Evolutionary conservation across 306 rosid species (phyloP), one percentile per base, ranked within the genome.

Genomic region (Prunus armeniaca): DNA sequence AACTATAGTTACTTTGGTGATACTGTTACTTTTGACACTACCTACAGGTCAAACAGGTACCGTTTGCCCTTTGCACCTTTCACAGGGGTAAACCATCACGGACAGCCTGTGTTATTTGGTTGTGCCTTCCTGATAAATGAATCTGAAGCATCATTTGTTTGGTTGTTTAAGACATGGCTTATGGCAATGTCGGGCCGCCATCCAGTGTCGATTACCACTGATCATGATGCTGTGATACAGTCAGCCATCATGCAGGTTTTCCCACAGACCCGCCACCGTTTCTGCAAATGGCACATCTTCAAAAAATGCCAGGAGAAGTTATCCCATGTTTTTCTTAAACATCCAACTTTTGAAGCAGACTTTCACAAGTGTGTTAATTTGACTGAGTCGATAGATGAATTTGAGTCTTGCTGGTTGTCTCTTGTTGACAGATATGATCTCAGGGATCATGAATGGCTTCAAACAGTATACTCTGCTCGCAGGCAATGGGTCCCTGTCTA

Each of bases 211-310:
- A 92, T 95, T 61, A 95, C 98, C 32, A 95, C 98, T 12, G 98
- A 95, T 77, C 91, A 90, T 76, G 98, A 95, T 86, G 81, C 92
- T 41, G 86, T 95, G 38, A 92, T 95, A 76, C 92, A 85, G 75
- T 88, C 92, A 12, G 92, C 98, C 66, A 81, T 95, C 57, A 72
- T 81, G 65, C 90, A 92, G 80, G 97, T 95, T 60, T 89, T 95
- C 73, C 98, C 98, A 0, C 86, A 85, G 84, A 87, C 93, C 60
- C 97, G 97, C 41, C 98, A 90, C 75, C 97, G 98, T 22, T 92
- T 89, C 91, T 95, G 98, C 88, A 95, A 95, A 82, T 95, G 98
- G 98, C 98, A 95, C 83, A 90, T 95, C 83, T 95, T 92, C 82
- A 95, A 92, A 80, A 93, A 96, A 80, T 89, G 97, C 64, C 99